phyloP scores from a whole-genome alignment of 1,284 basidiomycete genomes.

The Pseudozyma sp. region DNA sequence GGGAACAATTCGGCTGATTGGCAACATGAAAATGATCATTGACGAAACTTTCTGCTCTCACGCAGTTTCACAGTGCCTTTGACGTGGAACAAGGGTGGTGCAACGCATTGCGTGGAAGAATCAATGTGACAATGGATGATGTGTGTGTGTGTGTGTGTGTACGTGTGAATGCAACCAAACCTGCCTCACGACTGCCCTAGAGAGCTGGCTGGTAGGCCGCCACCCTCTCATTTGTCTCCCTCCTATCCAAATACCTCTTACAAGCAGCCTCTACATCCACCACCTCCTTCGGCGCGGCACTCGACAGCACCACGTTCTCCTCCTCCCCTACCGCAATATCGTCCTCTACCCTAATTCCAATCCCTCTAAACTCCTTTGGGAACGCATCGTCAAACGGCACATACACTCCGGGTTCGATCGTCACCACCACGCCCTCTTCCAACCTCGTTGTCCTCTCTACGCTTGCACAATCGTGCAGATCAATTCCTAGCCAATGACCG shows the following conservation, averaged over 20 bases:
- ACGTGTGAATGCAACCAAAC: not conserved
- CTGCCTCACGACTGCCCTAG: not conserved
- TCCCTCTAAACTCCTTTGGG: slow-evolving; percentile 61
- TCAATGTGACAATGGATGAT: not conserved
- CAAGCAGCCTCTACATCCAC: slow-evolving; percentile 65
- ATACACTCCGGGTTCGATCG: slow-evolving; percentile 67
- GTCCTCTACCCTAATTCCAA: slow-evolving; percentile 67
- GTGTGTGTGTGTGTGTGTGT: not conserved
- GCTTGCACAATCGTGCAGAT: slow-evolving; percentile 65
- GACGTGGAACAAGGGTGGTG: not conserved
- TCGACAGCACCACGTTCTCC: slow-evolving; percentile 54
- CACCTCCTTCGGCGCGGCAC: slow-evolving; percentile 63
- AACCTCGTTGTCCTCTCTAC: slow-evolving; percentile 56
- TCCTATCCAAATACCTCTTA: slow-evolving; percentile 15
- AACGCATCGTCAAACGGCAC: slow-evolving; percentile 59
- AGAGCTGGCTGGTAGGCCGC: slow-evolving; percentile 8
- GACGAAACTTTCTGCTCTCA: too few species aligned
- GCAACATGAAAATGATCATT: too few species aligned
- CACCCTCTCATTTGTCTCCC: not conserved
- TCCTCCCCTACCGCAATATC: slow-evolving; percentile 60
- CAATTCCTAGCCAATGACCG: slow-evolving; percentile 86
- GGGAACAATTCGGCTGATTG: not conserved
- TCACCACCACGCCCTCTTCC: slow-evolving; percentile 60
- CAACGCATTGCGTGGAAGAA: slow-evolving; percentile 2
- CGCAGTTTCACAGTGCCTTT: too few species aligned